phyloP scores from a whole-genome alignment of 148 eudicot genomes.

The Rheum nobile region DNA sequence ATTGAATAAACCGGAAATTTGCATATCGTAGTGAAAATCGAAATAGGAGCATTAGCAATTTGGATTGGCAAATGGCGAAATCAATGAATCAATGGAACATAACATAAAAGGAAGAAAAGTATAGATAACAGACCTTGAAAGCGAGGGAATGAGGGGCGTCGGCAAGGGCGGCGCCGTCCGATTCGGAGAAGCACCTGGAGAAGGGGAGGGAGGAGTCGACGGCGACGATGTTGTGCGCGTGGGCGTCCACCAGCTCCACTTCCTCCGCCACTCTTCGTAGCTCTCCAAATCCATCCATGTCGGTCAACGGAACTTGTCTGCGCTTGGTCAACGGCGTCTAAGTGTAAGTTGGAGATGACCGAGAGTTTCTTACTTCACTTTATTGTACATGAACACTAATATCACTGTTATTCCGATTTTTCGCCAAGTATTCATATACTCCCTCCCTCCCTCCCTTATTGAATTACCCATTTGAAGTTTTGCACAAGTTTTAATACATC shows the following conservation, averaged over 20 bases:
- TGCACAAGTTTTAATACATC: no score
- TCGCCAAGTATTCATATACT: no score
- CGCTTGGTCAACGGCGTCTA: not conserved
- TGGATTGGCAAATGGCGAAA: not conserved
- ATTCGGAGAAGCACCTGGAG: slow-evolving; percentile 64
- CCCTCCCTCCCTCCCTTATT: no score
- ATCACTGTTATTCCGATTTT: no score
- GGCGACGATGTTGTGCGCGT: slow-evolving; percentile 74
- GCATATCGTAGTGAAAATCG: no score
- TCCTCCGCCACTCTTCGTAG: slow-evolving; percentile 51
- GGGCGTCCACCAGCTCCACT: slow-evolving; percentile 56
- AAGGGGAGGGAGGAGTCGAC: slow-evolving; percentile 63
- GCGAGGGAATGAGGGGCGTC: slow-evolving; percentile 54
- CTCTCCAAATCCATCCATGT: slow-evolving; percentile 39
- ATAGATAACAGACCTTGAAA: slow-evolving; percentile 46
- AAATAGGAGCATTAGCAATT: no score
- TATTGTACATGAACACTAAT: no score
- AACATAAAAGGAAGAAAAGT: no score
- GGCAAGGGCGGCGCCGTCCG: slow-evolving; percentile 49
- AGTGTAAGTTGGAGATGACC: not conserved
- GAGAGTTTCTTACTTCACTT: no score
- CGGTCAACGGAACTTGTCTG: not conserved
- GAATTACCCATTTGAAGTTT: no score
- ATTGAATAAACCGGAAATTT: not conserved
- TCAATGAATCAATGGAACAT: not conserved